Evolutionary conservation across 176 grass and related monocot genomes (phyloP).

Genomic region (Eleusine coracana): DNA sequence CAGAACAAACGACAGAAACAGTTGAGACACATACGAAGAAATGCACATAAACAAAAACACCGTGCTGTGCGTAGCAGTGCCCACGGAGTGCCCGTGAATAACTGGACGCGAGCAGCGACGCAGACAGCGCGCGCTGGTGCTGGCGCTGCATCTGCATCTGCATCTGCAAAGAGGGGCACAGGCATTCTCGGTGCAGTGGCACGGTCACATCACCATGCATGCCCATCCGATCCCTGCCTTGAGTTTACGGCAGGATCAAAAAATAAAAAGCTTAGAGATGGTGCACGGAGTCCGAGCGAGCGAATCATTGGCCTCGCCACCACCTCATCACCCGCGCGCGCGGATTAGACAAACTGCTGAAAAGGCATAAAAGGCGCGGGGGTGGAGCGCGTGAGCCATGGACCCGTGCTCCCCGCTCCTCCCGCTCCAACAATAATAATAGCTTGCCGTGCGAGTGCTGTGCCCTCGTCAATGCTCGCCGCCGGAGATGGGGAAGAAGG

Average conservation of each 20-base stretch:
- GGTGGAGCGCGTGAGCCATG: neutral
- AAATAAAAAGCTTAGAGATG: too few relatives aligned
- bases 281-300: neutral
- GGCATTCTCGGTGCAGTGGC: neutral
- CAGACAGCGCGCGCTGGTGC: neutral
- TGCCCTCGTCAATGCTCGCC: slow-evolving; percentile 19
- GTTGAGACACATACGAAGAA: neutral
- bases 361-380: neutral
- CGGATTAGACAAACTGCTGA: neutral
- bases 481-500: slow-evolving; percentile 81
- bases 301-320: neutral
- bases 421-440: neutral
- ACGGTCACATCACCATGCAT: neutral
- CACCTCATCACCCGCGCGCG: neutral
- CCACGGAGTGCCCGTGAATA: slow-evolving; percentile 35
- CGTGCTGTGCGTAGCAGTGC: neutral
- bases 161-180: too few relatives aligned
- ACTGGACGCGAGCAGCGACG: neutral
- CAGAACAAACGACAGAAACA: neutral
- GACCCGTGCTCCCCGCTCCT: neutral
- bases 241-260: too few relatives aligned
- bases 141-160: too few relatives aligned
- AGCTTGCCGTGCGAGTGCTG: too few relatives aligned
- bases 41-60: neutral
- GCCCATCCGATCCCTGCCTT: too few relatives aligned